Evolutionary conservation across 345 rosid species (phyloP), one percentile per base, ranked within the genome.

Genomic region (Gossypium anomalum): DNA sequence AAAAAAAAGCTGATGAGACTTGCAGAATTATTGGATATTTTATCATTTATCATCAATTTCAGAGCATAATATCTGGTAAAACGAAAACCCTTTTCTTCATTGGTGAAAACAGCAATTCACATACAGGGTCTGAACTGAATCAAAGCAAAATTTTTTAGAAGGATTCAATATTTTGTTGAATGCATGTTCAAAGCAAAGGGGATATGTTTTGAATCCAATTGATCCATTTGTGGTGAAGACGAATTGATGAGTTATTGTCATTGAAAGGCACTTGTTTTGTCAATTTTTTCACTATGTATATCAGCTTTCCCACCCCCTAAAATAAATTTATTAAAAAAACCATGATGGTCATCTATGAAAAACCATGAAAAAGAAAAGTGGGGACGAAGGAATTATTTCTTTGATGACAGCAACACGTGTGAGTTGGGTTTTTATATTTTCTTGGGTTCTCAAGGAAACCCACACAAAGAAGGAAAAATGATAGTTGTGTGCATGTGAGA

Each of bases 351-450:
- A 57, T 53, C 20, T 16, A 53, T n/a, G 58, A 9, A 27, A 61
- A 74, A 75, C 63, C 65, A 52, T 44, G 74, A 72, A 34, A 17
- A 15, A 13, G 62, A 61, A 63, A 57, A 62, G 16, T 57, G 62
- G 74, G 73, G 70, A 70, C 75, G 68, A 38, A n/a, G 68, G 57
- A 48, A 9, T 57, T 34, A 53, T 59, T 71, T 55, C 27, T 79
- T 73, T 41, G 38, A 57, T 78, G 83, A 84, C 82, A 80, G 64
- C 52, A 76, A 68, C 85, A 85, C 79, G 83, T 79, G 87, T 73
- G 67, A 69, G 66, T 44, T 75, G 44, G 66, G 67, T 11, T 19
- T 34, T 34, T 34, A 34, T 34, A 34, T 34, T 17, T 58, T 65
- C 14, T 76, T 66, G 55, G 78, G 67, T 51, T 71, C 67, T 79